phyloP scores from a whole-genome alignment of 768 basidiomycete genomes.

The Lyophyllum decastes region DNA sequence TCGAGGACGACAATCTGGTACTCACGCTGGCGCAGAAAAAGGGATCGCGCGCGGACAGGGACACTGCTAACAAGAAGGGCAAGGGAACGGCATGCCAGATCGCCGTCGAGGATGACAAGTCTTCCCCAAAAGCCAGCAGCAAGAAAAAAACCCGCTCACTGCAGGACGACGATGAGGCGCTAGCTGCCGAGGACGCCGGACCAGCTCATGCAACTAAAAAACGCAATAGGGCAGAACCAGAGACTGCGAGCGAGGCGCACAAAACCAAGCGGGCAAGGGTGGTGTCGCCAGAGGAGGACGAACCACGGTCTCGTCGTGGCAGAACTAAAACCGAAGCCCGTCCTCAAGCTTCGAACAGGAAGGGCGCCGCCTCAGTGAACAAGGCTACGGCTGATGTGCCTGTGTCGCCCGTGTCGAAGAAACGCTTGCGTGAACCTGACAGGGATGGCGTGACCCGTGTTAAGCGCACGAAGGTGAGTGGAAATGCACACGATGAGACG shows the following conservation, averaged over 20 bases:
- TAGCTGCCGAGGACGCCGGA: too few relatives aligned
- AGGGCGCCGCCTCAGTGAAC: background rate
- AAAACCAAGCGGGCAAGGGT: background rate
- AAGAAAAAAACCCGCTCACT: background rate
- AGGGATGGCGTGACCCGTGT: background rate
- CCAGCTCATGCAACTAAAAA: background rate
- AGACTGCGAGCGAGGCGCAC: background rate
- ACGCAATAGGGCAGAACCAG: background rate
- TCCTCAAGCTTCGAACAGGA: background rate
- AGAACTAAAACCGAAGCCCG: background rate
- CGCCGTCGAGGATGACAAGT: background rate
- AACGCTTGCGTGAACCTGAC: constrained; percentile 6
- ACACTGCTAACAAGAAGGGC: background rate
- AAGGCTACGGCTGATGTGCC: background rate
- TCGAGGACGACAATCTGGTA: background rate
- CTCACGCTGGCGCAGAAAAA: background rate
- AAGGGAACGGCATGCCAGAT: background rate
- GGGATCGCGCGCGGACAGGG: background rate
- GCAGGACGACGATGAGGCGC: background rate
- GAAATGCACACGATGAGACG: background rate
- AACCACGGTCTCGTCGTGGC: background rate
- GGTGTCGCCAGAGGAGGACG: background rate
- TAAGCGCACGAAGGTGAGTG: constrained; percentile 3
- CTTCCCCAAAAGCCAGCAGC: background rate
- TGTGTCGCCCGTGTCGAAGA: background rate